Evolutionary conservation across 768 basidiomycete genomes (phyloP), one percentile per base, ranked within the genome.

Genomic region (Galerina sulciceps): DNA sequence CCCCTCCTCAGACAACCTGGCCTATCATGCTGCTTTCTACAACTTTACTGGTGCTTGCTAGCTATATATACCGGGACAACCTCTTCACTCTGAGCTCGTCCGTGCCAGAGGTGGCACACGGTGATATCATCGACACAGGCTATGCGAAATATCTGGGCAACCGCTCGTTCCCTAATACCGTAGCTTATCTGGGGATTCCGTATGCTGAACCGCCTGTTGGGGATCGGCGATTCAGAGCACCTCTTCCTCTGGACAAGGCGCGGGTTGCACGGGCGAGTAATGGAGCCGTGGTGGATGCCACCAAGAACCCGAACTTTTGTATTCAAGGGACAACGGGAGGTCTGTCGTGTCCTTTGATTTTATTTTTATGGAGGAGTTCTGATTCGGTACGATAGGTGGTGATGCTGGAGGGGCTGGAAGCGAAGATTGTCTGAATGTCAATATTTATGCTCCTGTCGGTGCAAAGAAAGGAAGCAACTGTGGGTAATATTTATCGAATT

Each of bases 401-500:
- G 85, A 85, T 64, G 77, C 81, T 20, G 86, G 87, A 47, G 86
- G 87, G 26, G 84, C 85, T 11, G 87, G 88, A 10, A 82, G 81
- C 42, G 87, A 89, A 70, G 86, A 88, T 60, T 89, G 86, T 61
- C 69, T 89, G 35, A 87, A 88, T 47, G 73, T 88, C n/a, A 86
- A 89, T 66, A 76, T 89, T 11, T 88, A 88, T 56, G 71, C 83
- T 10, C 87, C 87, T 2, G 71, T 75, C 6, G 76, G 78, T 6
- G 78, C 80, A 3, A 81, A 76, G 35, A 63, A 69, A 22, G 75
- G 79, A 1, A 81, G 80, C 59, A 79, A 83, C 34, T 63, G 85
- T 86, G 58, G 63, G 83, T 64, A 8, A 31, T 31, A 31, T 31
- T 31, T 31, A 8, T 31, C 26, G 26, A 31, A 31, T 31, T 31